These are phyloP conservation scores for Hypoxylon sp. DNA, from an alignment of 2,329 filamentous ascomycete genomes.

Conservation along the genomic window DNA sequence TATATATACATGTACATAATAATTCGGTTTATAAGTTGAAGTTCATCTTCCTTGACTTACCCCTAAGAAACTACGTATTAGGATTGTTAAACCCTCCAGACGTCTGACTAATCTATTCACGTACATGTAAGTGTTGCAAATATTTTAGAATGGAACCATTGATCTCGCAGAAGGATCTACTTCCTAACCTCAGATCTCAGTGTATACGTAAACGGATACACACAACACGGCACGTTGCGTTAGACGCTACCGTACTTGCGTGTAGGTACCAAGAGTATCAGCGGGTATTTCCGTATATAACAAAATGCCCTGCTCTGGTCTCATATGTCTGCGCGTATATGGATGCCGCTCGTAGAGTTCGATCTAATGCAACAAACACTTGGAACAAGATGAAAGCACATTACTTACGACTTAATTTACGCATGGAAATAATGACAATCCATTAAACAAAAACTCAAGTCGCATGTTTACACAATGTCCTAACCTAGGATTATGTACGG, in stretches of 20 bases:
- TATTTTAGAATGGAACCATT: constrained; percentile 26
- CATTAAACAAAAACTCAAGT: background rate
- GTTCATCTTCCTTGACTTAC: no score
- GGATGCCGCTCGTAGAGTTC: background rate
- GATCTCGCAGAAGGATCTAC: constrained; percentile 40
- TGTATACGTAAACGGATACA: constrained; percentile 15
- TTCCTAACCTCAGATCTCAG: constrained; percentile 37
- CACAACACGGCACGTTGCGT: constrained; percentile 27
- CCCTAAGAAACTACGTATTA: background rate
- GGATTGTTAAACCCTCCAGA: background rate
- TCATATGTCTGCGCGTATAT: background rate
- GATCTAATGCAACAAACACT: background rate
- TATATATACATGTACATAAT: background rate
- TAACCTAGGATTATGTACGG: background rate
- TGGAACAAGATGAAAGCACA: background rate
- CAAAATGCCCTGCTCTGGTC: no score
- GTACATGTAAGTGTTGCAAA: background rate
- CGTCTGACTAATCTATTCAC: background rate
- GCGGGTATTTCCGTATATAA: constrained; percentile 23
- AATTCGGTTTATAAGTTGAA: no score
- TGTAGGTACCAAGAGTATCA: constrained; percentile 1
- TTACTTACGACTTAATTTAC: background rate
- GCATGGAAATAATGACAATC: constrained; percentile 28
- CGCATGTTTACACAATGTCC: background rate
- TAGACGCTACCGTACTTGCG: background rate